These are phyloP conservation scores for Alternaria arbusti DNA, from an alignment of 2,329 filamentous ascomycete species.

Conservation along the genomic window DNA sequence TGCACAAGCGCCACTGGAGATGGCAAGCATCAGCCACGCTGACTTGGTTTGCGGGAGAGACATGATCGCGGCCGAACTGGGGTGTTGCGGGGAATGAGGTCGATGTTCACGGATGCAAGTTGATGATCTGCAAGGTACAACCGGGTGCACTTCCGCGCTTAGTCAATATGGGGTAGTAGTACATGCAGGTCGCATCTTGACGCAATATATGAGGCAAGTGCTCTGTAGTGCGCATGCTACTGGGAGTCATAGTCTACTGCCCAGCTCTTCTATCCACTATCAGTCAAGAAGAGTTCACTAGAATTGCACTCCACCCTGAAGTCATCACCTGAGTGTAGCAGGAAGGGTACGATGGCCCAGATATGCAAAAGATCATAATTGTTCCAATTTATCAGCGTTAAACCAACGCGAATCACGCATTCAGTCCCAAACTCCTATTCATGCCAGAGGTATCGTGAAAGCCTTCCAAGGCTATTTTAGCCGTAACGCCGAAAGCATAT, in stretches of 20 bases:
- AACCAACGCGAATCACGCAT: neutral
- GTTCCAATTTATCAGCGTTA: conserved; percentile 3
- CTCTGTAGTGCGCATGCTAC: neutral
- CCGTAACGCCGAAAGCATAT: conserved; percentile 24
- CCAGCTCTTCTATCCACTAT: neutral
- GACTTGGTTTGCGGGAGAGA: conserved; percentile 29
- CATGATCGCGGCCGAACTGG: conserved; percentile 22
- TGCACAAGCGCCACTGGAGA: conserved; percentile 78
- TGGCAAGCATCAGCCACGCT: conserved; percentile 67
- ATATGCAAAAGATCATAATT: neutral
- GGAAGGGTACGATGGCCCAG: neutral
- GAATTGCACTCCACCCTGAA: neutral
- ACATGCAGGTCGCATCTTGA: conserved; percentile 2
- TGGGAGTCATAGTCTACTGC: neutral
- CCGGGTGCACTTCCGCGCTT: conserved; percentile 23
- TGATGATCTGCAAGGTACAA: conserved; percentile 21
- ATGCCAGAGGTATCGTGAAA: conserved; percentile 29
- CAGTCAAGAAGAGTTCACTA: neutral
- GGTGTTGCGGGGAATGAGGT: conserved; percentile 1
- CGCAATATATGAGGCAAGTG: neutral
- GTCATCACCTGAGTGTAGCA: neutral
- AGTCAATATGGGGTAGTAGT: conserved; percentile 17
- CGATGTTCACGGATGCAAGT: conserved; percentile 5
- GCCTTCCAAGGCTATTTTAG: conserved; percentile 1
- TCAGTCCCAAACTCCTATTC: conserved; percentile 20